phyloP scores from a whole-genome alignment of 495 filamentous ascomycete genomes.

The Achaetomiella virescens region DNA sequence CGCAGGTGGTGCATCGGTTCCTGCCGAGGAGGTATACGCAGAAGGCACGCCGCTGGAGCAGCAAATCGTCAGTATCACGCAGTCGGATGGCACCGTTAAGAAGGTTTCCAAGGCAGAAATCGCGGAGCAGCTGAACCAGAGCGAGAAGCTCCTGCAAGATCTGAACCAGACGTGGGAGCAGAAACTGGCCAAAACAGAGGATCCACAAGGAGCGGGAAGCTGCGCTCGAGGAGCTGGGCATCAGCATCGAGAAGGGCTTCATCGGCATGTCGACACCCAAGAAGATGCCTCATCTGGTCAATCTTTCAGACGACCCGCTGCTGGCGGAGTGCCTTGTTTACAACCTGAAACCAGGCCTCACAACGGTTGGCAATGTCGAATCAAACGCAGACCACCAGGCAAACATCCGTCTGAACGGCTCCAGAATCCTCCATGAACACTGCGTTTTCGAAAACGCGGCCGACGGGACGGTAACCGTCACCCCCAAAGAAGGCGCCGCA shows the following conservation, averaged over 20 bases:
- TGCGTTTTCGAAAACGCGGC: slow-evolving; percentile 85
- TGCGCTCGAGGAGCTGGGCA: slow-evolving; percentile 91
- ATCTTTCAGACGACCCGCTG: slow-evolving; percentile 91
- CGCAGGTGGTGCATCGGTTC: slow-evolving; percentile 35
- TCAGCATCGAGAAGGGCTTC: slow-evolving; percentile 98
- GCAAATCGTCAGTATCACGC: slow-evolving; percentile 92
- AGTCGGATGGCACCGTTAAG: slow-evolving; percentile 78
- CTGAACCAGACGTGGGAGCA: slow-evolving; percentile 99
- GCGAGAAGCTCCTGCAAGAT: slow-evolving; percentile 92
- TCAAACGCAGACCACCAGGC: slow-evolving; percentile 66
- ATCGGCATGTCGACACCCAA: slow-evolving; percentile 93
- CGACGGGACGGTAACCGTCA: slow-evolving; percentile 82
- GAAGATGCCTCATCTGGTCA: slow-evolving; percentile 98
- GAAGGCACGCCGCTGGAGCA: slow-evolving; percentile 88
- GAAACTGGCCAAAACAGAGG: slow-evolving; percentile 86
- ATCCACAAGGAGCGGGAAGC: slow-evolving; percentile 97
- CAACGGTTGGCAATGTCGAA: slow-evolving; percentile 87
- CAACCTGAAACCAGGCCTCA: slow-evolving; percentile 92
- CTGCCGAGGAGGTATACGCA: slow-evolving; percentile 74
- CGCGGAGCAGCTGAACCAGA: slow-evolving; percentile 89
- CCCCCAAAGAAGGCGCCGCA: slow-evolving; percentile 82
- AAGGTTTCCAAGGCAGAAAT: slow-evolving; percentile 98
- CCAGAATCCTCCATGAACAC: slow-evolving; percentile 84
- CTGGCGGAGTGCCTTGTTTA: slow-evolving; percentile 96
- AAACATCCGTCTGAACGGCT: slow-evolving; percentile 91